Evolutionary conservation across 495 filamentous ascomycete genomes (phyloP).

Genomic region (Penicillium herquei): DNA sequence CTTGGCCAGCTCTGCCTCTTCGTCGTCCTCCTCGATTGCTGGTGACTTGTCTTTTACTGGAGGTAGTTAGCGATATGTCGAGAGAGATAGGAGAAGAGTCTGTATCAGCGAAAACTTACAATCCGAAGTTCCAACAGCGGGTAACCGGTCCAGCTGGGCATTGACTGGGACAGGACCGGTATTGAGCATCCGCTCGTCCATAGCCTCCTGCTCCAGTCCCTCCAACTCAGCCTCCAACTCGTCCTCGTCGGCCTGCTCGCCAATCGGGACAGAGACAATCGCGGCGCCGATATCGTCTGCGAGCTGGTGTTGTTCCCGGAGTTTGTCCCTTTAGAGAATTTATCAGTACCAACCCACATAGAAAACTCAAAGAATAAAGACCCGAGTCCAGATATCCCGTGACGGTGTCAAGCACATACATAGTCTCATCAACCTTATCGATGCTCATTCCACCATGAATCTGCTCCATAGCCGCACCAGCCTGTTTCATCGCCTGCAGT

Average conservation of each 20-base stretch:
- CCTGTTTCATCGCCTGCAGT: conserved; percentile 87
- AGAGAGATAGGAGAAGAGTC: background rate
- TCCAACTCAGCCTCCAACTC: conserved; percentile 81
- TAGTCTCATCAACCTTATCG: conserved; percentile 90
- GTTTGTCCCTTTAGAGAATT: conserved; percentile 67
- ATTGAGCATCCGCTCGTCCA: conserved; percentile 91
- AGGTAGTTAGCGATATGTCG: background rate
- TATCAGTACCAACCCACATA: background rate
- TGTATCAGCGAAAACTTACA: conserved; percentile 49
- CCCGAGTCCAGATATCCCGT: too few species aligned
- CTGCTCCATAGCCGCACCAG: conserved; percentile 80
- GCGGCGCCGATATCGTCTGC: conserved; percentile 88
- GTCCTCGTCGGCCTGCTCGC: conserved; percentile 75
- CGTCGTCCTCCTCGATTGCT: conserved; percentile 77
- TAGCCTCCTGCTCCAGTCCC: conserved; percentile 75
- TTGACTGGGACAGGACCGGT: conserved; percentile 75
- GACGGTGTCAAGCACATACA: conserved; percentile 58
- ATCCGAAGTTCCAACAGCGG: conserved; percentile 67
- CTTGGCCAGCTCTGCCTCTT: conserved; percentile 91
- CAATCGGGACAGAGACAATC: conserved; percentile 70
- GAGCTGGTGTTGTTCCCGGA: conserved; percentile 87
- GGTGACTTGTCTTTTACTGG: conserved; percentile 40
- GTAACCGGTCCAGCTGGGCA: conserved; percentile 70
- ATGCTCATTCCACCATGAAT: conserved; percentile 90
- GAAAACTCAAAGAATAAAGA: background rate